A percentile compares a stretch with the other conserved stretches of the same genome.
These are phyloP conservation scores for Colletotrichum musae DNA, from an alignment of 2,329 filamentous ascomycete species.

Conservation along the genomic window DNA sequence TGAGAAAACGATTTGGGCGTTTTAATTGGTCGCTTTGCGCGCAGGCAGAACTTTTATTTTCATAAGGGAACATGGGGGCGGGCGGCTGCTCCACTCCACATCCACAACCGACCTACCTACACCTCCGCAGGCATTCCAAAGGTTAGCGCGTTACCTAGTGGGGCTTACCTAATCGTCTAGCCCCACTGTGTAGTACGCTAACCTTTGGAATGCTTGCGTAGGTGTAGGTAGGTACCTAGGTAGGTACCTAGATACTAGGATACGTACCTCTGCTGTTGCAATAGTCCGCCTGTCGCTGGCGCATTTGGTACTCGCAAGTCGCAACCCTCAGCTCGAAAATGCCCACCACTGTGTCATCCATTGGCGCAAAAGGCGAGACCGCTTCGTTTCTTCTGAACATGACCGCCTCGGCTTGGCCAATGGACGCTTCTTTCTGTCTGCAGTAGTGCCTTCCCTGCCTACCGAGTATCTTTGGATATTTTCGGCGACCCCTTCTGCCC, in stretches of 20 bases:
- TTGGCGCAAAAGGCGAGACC: conserved; percentile 14
- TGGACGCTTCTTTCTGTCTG: not conserved
- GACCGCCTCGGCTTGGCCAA: conserved; percentile 14
- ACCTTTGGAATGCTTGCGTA: too few relatives aligned
- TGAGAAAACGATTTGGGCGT: conserved; percentile 4
- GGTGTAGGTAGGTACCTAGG: too few relatives aligned
- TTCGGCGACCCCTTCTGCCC: conserved; percentile 29
- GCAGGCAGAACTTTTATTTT: conserved; percentile 18
- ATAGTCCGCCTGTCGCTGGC: not conserved
- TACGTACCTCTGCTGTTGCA: not conserved
- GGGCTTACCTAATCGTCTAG: too few relatives aligned
- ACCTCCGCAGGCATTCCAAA: too few relatives aligned
- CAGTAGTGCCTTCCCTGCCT: conserved; percentile 12
- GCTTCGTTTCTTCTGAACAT: conserved; percentile 2
- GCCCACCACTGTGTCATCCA: conserved; percentile 19
- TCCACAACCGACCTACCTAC: not conserved
- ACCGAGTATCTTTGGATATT: conserved; percentile 5
- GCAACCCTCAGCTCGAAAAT: conserved; percentile 9
- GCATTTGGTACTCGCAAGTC: too few relatives aligned
- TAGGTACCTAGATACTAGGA: not conserved
- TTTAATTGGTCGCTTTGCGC: conserved; percentile 34
- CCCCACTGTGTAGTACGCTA: too few relatives aligned
- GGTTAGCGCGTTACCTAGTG: too few relatives aligned
- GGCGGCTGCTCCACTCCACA: too few relatives aligned
- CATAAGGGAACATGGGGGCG: too few relatives aligned